Conservation (phyloP, 345 rosid species). For the Hevea brasiliensis region DNA sequence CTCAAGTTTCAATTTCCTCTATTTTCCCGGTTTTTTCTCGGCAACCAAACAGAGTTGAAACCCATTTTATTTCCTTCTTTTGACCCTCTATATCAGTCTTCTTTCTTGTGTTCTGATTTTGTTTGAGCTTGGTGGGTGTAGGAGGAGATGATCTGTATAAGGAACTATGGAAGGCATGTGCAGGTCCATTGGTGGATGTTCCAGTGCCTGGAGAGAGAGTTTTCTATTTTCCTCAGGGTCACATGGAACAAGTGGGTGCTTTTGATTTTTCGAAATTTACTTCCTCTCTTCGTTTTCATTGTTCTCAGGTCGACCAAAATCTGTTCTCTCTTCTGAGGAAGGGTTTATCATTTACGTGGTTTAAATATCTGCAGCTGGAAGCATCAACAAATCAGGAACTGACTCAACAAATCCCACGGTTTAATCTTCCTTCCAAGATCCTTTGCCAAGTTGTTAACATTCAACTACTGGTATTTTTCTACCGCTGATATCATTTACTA, state of each 20-base stretch:
- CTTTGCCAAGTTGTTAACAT: constrained; percentile 77
- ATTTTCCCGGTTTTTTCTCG: constrained; percentile 18
- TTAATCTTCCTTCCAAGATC: constrained; percentile 71
- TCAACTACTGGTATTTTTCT: constrained; percentile 56
- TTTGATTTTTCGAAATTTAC: not conserved
- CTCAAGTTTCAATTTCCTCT: not conserved
- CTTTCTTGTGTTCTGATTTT: constrained; percentile 7
- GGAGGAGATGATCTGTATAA: constrained; percentile 52
- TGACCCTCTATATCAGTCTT: not conserved
- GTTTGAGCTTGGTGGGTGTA: constrained; percentile 27
- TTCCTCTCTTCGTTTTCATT: constrained; percentile 18
- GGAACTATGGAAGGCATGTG: constrained; percentile 85
- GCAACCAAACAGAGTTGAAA: constrained; percentile 18
- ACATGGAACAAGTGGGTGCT: constrained; percentile 78
- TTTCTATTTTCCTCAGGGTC: constrained; percentile 91
- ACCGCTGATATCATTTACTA: not conserved
- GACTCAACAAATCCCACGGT: constrained; percentile 68
- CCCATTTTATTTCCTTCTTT: not conserved
- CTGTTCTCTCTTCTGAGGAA: not conserved
- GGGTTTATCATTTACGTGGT: not conserved
- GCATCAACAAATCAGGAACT: constrained; percentile 81
- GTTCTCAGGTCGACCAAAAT: constrained; percentile 3
- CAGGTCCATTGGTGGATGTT: constrained; percentile 80
- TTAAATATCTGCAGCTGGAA: constrained; percentile 52
- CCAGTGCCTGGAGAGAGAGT: constrained; percentile 63